A percentile compares a stretch with the other conserved stretches of the same genome.
Evolutionary conservation across 2,329 filamentous ascomycete genomes (phyloP).

Genomic region (Xylariaceae sp.): DNA sequence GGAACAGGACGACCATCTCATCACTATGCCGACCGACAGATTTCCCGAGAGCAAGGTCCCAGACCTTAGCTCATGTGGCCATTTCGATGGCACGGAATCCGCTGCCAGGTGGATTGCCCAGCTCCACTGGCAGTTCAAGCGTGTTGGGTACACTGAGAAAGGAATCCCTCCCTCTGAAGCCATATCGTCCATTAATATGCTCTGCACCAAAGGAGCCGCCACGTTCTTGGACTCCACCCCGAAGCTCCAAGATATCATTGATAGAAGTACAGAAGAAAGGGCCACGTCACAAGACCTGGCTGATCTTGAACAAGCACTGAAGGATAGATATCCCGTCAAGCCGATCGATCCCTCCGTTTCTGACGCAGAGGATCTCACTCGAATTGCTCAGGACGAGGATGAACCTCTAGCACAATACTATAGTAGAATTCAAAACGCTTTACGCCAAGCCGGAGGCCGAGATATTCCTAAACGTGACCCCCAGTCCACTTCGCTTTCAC

Average conservation of each 20-base stretch:
- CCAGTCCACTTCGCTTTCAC: too few species aligned
- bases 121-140: too few species aligned
- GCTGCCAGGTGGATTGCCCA: too few species aligned
- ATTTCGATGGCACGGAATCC: too few species aligned
- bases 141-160: too few species aligned
- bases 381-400: background rate
- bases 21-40: too few species aligned
- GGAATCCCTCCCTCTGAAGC: too few species aligned
- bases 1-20: too few species aligned
- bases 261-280: background rate
- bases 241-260: background rate
- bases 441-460: background rate
- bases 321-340: background rate
- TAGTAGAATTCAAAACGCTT: background rate
- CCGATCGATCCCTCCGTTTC: background rate
- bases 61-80: too few species aligned
- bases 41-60: too few species aligned
- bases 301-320: background rate
- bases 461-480: background rate
- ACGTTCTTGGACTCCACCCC: background rate
- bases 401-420: background rate
- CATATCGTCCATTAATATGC: background rate
- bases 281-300: background rate
- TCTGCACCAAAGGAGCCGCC: background rate
- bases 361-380: background rate